These are phyloP conservation scores for Alternaria dauci DNA, from an alignment of 2,329 filamentous ascomycete species.

Conservation along the genomic window DNA sequence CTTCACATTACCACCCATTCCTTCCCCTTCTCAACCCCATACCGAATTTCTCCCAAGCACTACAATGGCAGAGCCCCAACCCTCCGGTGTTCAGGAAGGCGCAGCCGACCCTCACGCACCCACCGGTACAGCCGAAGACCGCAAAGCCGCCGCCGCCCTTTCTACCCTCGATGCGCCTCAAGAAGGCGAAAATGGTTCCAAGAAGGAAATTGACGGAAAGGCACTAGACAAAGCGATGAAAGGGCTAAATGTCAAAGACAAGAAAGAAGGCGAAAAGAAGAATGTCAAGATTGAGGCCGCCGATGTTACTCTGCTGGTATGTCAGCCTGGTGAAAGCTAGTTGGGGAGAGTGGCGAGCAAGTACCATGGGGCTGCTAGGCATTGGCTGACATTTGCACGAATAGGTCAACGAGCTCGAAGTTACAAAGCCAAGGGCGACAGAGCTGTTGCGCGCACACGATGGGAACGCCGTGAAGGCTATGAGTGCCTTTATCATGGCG, in stretches of 20 bases:
- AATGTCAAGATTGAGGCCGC: slow-evolving; percentile 76
- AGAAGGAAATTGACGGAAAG: slow-evolving; percentile 71
- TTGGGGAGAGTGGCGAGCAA: neutral
- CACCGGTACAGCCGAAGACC: slow-evolving; percentile 73
- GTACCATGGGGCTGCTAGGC: neutral
- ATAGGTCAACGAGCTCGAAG: slow-evolving; percentile 72
- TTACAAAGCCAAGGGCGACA: slow-evolving; percentile 75
- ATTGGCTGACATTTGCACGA: slow-evolving; percentile 4
- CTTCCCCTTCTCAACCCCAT: neutral
- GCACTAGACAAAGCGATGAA: slow-evolving; percentile 77
- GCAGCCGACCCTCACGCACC: slow-evolving; percentile 58
- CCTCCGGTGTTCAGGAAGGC: slow-evolving; percentile 66
- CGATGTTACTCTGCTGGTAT: slow-evolving; percentile 74
- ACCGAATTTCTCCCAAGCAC: slow-evolving; percentile 2
- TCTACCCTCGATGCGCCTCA: slow-evolving; percentile 70
- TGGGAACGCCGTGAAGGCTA: slow-evolving; percentile 72
- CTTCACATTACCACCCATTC: neutral
- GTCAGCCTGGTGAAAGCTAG: slow-evolving; percentile 40
- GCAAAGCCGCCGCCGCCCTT: slow-evolving; percentile 77
- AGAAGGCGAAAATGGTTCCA: slow-evolving; percentile 58
- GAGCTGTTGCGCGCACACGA: slow-evolving; percentile 77
- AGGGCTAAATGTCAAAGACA: slow-evolving; percentile 60
- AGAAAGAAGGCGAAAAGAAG: slow-evolving; percentile 52
- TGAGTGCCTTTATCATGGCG: slow-evolving; percentile 65
- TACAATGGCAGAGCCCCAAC: slow-evolving; percentile 70